Conservation (phyloP, 2,329 filamentous ascomycete species). For the Aureobasidium lini region DNA sequence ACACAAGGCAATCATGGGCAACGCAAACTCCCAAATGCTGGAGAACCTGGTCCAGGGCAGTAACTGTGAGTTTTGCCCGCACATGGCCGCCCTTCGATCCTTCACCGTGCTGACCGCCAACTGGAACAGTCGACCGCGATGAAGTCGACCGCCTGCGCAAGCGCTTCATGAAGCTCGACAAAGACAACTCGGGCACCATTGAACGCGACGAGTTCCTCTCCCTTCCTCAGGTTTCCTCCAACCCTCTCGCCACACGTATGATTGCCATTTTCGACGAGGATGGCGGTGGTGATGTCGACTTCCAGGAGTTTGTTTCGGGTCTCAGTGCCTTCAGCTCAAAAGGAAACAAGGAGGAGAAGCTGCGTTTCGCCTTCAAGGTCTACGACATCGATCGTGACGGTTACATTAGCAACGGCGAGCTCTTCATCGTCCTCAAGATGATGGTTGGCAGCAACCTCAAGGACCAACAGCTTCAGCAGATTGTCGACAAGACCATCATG, state of each 20-base stretch:
- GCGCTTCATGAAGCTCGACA: constrained; percentile 98
- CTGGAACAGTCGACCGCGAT: constrained; percentile 74
- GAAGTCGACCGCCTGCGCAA: constrained; percentile 94
- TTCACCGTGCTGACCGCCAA: constrained; percentile 11
- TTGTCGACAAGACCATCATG: constrained; percentile 99
- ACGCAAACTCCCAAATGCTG: constrained; percentile 61
- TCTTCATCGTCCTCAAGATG: constrained; percentile 99
- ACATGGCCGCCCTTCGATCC: not conserved
- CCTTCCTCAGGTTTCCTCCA: constrained; percentile 93
- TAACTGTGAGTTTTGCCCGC: constrained; percentile 62
- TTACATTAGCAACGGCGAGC: constrained; percentile 96
- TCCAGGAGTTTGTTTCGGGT: constrained; percentile 95
- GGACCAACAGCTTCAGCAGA: constrained; percentile 97
- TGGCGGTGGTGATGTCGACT: constrained; percentile 94
- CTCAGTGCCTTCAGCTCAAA: constrained; percentile 94
- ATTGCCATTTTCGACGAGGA: constrained; percentile 99
- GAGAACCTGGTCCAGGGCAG: constrained; percentile 94
- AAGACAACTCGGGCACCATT: constrained; percentile 97
- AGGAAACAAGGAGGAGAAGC: constrained; percentile 98
- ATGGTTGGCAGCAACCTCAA: constrained; percentile 99
- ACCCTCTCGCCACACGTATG: constrained; percentile 95
- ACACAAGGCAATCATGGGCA: constrained; percentile 35
- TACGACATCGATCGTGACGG: constrained; percentile 99
- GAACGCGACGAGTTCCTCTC: constrained; percentile 97
- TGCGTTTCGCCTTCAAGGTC: constrained; percentile 96